Percentiles rank a stretch among this genome's conserved stretches.
Evolutionary conservation across 2,329 filamentous ascomycete species (phyloP).

Genomic region (Trichoderma sp.): DNA sequence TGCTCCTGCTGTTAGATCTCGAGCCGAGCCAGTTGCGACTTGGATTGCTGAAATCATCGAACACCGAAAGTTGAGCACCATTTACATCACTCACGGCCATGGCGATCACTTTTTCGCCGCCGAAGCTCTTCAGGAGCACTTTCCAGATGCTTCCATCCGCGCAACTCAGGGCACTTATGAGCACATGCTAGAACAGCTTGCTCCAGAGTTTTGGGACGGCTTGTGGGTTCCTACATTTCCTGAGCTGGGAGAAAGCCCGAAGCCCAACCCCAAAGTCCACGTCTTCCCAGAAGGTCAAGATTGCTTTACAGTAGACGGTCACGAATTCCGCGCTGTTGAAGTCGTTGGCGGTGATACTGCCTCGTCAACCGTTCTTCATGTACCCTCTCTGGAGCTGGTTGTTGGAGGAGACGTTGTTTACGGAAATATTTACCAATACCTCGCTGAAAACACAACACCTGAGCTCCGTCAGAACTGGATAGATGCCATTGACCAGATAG

Average conservation of each 20-base stretch:
- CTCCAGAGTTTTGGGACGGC: not conserved
- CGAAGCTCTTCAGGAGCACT: not conserved
- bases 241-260: not conserved
- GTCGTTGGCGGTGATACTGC: not conserved
- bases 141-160: not conserved
- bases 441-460: not conserved
- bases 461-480: not conserved
- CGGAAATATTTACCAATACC: not conserved
- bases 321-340: slow-evolving; percentile 6
- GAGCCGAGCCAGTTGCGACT: not conserved
- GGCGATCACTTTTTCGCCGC: slow-evolving; percentile 1
- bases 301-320: not conserved
- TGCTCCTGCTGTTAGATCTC: not conserved
- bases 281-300: not conserved
- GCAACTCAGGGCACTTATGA: not conserved
- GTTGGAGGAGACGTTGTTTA: slow-evolving; percentile 4
- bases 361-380: not conserved
- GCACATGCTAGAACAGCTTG: slow-evolving; percentile 1
- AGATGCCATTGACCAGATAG: not conserved
- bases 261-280: not conserved
- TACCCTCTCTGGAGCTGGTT: not conserved
- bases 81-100: slow-evolving; percentile 12
- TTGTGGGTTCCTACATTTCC: not conserved
- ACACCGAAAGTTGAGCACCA: not conserved
- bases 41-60: not conserved